Evolutionary conservation across 2,329 filamentous ascomycete genomes (phyloP), one percentile per base, ranked within the genome.

Genomic region (Pseudogymnoascus sp.): DNA sequence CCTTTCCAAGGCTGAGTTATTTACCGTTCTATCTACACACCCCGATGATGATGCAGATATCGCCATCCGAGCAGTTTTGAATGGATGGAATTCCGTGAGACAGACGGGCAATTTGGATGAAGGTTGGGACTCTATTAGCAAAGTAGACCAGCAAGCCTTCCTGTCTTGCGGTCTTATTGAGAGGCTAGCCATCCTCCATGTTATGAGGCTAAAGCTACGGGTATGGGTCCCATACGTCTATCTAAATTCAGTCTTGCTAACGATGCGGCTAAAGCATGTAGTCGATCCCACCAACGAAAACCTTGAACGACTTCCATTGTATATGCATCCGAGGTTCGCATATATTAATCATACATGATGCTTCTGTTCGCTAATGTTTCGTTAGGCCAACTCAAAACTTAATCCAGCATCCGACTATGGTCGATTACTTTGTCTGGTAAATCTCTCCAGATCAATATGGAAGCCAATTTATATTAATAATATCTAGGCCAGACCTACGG

Each of bases 191-290:
- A 54, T 54, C n/a, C 47, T 54, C 5, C 47, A 54, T 6, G 28
- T 54, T 33, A 54, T 54, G 47, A 54, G 47, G 12, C 28, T 54
- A 54, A 33, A 54, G n/a, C 16, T 54, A 33, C 47, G 47, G n/a
- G 47, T 54, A 35, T 33, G 28, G 18, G 14, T 35, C 4, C 28
- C 16, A 11, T 37, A 5, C 4, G 5, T 33, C 33, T 33, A 33
- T 35, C 33, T 50, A 12, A 54, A 20, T 7, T 33, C 7, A 54
- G 9, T 18, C 28, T 54, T 54, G 28, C 47, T 54, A 54, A 54
- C 47, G 33, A 54, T 54, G 11, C 4, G 47, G 5, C 3, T 54
- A 33, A 54, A 54, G 47, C 47, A 54, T 54, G 28, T 20, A 54
- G n/a, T 54, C 28, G 47, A 54, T 20, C 47, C 47, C n/a, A 54